Evolutionary conservation across 805 yeast species (phyloP).

Genomic region (Candida nonsorbophila): DNA sequence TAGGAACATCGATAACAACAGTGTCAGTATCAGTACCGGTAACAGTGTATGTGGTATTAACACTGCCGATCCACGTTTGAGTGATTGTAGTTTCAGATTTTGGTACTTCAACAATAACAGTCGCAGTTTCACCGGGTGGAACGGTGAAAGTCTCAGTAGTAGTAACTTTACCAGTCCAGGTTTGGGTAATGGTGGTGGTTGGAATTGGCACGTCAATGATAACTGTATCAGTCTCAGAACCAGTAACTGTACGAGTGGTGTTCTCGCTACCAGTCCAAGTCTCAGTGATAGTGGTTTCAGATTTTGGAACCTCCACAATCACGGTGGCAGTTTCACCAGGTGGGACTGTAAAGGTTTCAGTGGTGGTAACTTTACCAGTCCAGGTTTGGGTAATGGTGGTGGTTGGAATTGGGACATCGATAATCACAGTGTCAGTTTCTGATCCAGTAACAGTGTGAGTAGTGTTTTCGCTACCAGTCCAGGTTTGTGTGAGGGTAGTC

Average conservation of each 20-base stretch:
- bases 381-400: conserved; percentile 7
- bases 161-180: conserved; percentile 9
- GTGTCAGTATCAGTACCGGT: conserved; percentile 15
- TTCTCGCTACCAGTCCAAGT: no score
- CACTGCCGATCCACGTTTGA: conserved; percentile 9
- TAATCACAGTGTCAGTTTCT: conserved; percentile 8
- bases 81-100: conserved; percentile 12
- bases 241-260: no score
- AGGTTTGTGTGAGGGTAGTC: conserved; percentile 11
- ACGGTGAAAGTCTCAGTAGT: conserved; percentile 12
- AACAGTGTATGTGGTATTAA: conserved; percentile 9
- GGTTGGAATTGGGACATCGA: conserved; percentile 10
- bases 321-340: conserved; percentile 15
- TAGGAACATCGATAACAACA: conserved; percentile 16
- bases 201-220: conserved; percentile 10
- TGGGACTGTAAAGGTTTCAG: conserved; percentile 9
- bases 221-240: conserved; percentile 10
- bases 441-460: no score
- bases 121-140: conserved; percentile 13
- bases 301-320: conserved; percentile 9
- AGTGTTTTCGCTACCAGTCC: no score
- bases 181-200: conserved; percentile 5
- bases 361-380: conserved; percentile 6
- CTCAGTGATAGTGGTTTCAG: conserved; percentile 11
- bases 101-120: conserved; percentile 12